phyloP scores from a whole-genome alignment of 176 grass and related monocot genomes.

The Cymbopogon citratus region DNA sequence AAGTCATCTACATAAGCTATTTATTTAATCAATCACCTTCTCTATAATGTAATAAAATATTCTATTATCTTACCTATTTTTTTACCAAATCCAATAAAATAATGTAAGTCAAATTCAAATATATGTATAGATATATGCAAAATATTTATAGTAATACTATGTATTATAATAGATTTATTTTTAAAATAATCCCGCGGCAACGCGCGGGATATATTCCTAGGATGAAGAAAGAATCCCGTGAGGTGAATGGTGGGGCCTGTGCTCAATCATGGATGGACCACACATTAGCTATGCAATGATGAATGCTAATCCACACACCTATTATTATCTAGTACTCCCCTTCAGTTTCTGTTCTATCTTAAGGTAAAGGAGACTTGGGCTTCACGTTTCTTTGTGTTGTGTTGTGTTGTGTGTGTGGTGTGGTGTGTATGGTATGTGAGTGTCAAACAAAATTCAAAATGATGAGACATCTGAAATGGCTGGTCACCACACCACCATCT shows the following conservation, averaged over 20 bases:
- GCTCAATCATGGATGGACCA: conserved; percentile 17
- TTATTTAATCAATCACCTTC: too few species aligned
- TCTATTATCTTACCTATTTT: too few species aligned
- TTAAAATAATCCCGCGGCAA: too few species aligned
- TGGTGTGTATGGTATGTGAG: background rate
- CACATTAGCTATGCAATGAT: background rate
- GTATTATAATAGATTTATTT: too few species aligned
- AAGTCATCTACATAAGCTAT: too few species aligned
- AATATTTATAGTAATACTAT: too few species aligned
- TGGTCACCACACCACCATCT: background rate
- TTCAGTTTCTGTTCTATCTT: background rate
- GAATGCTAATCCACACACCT: background rate
- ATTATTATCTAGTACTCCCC: background rate
- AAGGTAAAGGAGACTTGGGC: background rate
- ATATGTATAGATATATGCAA: too few species aligned
- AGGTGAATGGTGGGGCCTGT: background rate
- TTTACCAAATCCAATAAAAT: too few species aligned
- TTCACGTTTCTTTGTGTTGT: background rate
- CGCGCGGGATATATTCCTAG: too few species aligned
- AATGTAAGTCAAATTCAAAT: too few species aligned
- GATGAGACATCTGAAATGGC: background rate
- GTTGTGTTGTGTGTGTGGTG: too few species aligned
- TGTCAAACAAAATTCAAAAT: background rate
- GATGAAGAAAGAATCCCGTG: background rate
- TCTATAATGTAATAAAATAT: too few species aligned